phyloP scores from a whole-genome alignment of 768 basidiomycete genomes.

The Kwoniella bestiolae region DNA sequence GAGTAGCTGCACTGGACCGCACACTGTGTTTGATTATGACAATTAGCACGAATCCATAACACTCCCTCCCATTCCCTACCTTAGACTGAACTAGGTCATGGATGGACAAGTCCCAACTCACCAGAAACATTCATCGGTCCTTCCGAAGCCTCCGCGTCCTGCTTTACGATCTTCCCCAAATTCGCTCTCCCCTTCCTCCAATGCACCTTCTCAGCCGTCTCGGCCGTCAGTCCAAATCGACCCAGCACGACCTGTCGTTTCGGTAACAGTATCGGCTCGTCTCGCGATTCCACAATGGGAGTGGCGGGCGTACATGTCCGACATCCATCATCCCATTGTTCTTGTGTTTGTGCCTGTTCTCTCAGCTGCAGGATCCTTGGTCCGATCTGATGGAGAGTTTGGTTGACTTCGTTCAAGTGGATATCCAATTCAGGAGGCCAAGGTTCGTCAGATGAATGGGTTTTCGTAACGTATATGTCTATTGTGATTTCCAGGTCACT shows the following conservation, averaged over 20 bases:
- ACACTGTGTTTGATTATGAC: too few relatives aligned
- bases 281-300: slow-evolving; percentile 17
- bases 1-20: slow-evolving; percentile 38
- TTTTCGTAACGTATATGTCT: slow-evolving; percentile 41
- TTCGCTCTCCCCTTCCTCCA: slow-evolving; percentile 35
- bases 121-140: slow-evolving; percentile 40
- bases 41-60: too few relatives aligned
- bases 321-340: slow-evolving; percentile 20
- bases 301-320: slow-evolving; percentile 14
- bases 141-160: slow-evolving; percentile 17
- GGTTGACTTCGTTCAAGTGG: not conserved
- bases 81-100: too few relatives aligned
- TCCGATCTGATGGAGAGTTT: slow-evolving; percentile 12
- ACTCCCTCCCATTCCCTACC: too few relatives aligned
- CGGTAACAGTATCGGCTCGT: slow-evolving; percentile 14
- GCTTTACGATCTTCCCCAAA: slow-evolving; percentile 15
- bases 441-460: slow-evolving; percentile 28
- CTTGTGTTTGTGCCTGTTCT: not conserved
- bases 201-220: slow-evolving; percentile 1
- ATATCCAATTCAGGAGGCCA: slow-evolving; percentile 13
- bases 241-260: slow-evolving; percentile 8
- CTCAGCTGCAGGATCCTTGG: not conserved
- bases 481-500: slow-evolving; percentile 1
- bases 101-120: slow-evolving; percentile 13
- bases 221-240: slow-evolving; percentile 9